Evolutionary conservation across 1,139 yeast genomes (phyloP), one percentile per base, ranked within the genome.

Genomic region (Geotrichum fermentans): DNA sequence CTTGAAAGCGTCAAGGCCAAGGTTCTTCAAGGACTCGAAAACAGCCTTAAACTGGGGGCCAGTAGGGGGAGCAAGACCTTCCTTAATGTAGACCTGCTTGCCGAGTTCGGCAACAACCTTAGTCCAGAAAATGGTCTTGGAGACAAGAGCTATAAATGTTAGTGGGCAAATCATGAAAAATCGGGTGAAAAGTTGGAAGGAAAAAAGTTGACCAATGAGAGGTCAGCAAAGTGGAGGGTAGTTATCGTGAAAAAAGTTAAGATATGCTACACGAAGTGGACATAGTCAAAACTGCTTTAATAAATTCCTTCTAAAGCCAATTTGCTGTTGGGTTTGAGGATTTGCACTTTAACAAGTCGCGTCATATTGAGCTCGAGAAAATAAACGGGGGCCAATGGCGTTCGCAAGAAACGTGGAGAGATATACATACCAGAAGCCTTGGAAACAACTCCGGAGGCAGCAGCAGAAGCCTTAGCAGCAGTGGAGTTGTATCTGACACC

Each of bases 51-150:
- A 78, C 68, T 89, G 90, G 55, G 80, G 78, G 53, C 76, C 64
- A 41, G 89, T 69, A 63, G 98, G 98, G 58, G 97, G 97, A 56
- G 95, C 87, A 63, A 92, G 75, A 56, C 90, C 95, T 74, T 92
- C 98, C 70, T 85, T 83, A 65, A 83, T 73, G 78, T 89, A 90
- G 55, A 92, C 86, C 68, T 85, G 85, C 74, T 90, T 92, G 54
- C 89, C 86, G 60, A 92, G 71, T 73, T 92, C 97, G 58, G 80
- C 87, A 53, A 81, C 75, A 55, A 92, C 97, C 74, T 90, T 92
- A 61, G 86, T 73, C 89, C 95, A 92, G 83, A 88, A 92, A 46
- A 70, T 49, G 40, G 67, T 56, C 39, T 55, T 39, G 56, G 65
- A 62, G 50, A 64, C 58, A 38, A 43, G 36, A 37, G 47, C 47